Evolutionary conservation across 2,329 filamentous ascomycete species (phyloP), one percentile per base, ranked within the genome.

Genomic region (Exophiala mesophila): DNA sequence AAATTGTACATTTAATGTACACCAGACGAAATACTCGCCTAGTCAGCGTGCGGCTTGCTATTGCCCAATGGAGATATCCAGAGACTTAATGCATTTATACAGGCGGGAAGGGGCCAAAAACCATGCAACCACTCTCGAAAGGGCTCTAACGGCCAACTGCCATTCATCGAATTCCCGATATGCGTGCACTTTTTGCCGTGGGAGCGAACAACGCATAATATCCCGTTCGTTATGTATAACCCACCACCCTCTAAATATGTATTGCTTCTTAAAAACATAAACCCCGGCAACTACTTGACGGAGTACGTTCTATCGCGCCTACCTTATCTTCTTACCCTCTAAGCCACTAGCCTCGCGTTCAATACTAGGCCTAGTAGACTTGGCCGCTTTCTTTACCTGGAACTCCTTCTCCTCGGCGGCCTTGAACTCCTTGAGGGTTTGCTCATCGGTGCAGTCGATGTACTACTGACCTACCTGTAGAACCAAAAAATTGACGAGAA

Each of bases 381-480:
- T 20, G 24, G 53, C 41, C 3, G 43, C 37, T 10, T 39, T 36
- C n/a, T 36, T 36, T 8, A 19, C 41, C 18, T 49, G 44, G 21
- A 19, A 18, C 24, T 52, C 43, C 37, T 53, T 48, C n/a, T n/a
- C n/a, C 39, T 45, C 41, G 3, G 31, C 39, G 58, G 68, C 71
- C 47, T 66, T 65, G 42, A 67, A 62, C 50, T 69, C 71, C 63
- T 72, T 67, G 54, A 81, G 77, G 65, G 96, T 89, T 62, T 89
- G 84, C 59, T 76, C 75, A 66, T 97, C 89, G 70, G 94, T 94
- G 61, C 86, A 77, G 76, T 97, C 89, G 18, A 92, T 92, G 69
- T 98, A 98, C 92, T 90, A 97, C 75, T 97, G 88, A 8, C 92
- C 92, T 15, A 88, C 88, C 77, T 98, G 92, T 59, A 98, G 69